Percentiles rank a stretch among this genome's conserved stretches.
Conservation (phyloP, 2,329 filamentous ascomycete species). For the Aureobasidium sp. region DNA sequence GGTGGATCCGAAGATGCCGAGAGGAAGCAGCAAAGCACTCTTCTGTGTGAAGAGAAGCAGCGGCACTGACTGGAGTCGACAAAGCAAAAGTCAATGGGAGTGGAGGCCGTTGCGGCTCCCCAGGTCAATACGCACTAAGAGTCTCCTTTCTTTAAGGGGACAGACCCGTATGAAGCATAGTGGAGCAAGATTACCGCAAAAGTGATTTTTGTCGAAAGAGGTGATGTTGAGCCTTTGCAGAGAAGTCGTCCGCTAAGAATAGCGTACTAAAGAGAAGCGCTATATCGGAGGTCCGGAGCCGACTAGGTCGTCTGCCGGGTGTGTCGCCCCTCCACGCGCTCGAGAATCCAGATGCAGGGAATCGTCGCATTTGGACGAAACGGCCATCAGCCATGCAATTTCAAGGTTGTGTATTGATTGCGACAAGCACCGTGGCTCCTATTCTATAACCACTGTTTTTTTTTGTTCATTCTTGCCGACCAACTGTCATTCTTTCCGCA, state of each 20-base stretch:
- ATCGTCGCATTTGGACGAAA: neutral
- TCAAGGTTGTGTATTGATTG: neutral
- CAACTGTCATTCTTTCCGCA: neutral
- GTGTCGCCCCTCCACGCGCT: neutral
- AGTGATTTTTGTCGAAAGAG: neutral
- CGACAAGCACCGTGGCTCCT: neutral
- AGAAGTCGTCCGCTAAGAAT: neutral
- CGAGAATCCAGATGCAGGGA: neutral
- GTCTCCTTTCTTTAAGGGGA: neutral
- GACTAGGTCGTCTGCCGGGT: neutral
- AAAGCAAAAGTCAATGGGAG: neutral
- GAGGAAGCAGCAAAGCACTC: neutral
- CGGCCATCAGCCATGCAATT: constrained; percentile 7
- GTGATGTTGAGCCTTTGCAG: neutral
- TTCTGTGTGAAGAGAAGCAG: neutral
- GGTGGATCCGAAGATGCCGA: neutral
- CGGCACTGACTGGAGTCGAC: neutral
- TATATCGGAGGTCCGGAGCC: neutral
- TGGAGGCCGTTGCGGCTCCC: neutral
- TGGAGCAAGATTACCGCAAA: neutral
- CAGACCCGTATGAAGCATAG: neutral
- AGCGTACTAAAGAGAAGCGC: neutral
- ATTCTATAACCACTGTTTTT: neutral
- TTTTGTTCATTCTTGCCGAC: neutral
- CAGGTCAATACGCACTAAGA: neutral